These are phyloP conservation scores for Calonectria leucothoes DNA, from an alignment of 2,329 filamentous ascomycete genomes.

Conservation along the genomic window DNA sequence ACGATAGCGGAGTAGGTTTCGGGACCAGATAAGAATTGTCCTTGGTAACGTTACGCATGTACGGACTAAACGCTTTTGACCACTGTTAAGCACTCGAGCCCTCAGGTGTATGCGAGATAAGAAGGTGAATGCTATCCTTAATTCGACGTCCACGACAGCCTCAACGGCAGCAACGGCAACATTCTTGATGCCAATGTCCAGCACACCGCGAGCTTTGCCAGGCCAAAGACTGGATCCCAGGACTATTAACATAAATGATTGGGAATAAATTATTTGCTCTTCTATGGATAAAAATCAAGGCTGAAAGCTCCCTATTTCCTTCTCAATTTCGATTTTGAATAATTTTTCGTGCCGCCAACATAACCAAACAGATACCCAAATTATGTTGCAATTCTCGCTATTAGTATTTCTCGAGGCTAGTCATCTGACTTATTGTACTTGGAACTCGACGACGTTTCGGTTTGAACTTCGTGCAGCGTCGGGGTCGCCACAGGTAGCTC, in stretches of 20 bases:
- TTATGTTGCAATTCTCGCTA: neutral
- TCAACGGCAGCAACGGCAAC: no score
- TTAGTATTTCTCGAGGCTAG: neutral
- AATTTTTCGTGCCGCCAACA: neutral
- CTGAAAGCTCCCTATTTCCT: neutral
- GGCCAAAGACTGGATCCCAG: no score
- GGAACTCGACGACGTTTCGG: slow-evolving; percentile 17
- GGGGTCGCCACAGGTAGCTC: slow-evolving; percentile 28
- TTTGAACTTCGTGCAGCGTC: slow-evolving; percentile 6
- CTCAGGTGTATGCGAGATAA: no score
- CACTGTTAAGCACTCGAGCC: no score
- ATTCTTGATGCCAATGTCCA: no score
- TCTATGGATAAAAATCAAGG: neutral
- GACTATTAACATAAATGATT: neutral
- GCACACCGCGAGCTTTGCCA: no score
- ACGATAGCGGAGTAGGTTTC: neutral
- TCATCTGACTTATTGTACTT: slow-evolving; percentile 26
- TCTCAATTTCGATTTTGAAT: neutral
- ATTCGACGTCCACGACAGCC: no score
- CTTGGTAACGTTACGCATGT: no score
- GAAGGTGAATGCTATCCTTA: no score
- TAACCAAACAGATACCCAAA: neutral
- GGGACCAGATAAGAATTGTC: neutral
- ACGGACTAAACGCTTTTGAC: no score
- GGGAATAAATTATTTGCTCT: neutral